Percentiles rank a stretch among this genome's conserved stretches.
Conservation (phyloP, 139 green algal species). For the Chlamydomonas schloesseri region DNA sequence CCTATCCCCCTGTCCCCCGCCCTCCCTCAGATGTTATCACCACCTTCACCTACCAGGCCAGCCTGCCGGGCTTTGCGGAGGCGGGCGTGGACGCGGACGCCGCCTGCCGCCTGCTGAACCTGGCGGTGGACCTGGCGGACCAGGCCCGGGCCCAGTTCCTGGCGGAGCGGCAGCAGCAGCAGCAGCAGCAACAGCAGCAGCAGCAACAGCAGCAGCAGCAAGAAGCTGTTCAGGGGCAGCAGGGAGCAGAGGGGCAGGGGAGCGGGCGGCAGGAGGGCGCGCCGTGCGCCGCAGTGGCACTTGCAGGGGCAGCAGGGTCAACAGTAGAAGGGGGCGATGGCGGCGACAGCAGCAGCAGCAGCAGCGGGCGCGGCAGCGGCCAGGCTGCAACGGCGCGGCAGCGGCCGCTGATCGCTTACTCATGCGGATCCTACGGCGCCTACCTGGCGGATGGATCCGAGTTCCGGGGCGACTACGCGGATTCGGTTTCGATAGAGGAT, state of each 20-base stretch:
- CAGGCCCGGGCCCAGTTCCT: constrained; percentile 32
- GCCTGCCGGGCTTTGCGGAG: constrained; percentile 37
- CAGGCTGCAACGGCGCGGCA: neutral
- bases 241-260: too few relatives aligned
- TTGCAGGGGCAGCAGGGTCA: neutral
- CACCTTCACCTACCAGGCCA: constrained; percentile 60
- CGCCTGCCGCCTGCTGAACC: constrained; percentile 26
- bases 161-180: constrained; percentile 12
- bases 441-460: constrained; percentile 54
- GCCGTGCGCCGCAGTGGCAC: neutral
- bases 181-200: neutral
- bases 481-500: constrained; percentile 28
- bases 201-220: neutral
- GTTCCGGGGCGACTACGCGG: constrained; percentile 49
- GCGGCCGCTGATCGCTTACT: constrained; percentile 50
- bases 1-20: too few relatives aligned
- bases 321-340: neutral
- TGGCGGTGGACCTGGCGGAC: constrained; percentile 40
- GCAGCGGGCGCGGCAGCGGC: too few relatives aligned
- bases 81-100: constrained; percentile 21
- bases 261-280: too few relatives aligned
- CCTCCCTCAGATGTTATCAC: constrained; percentile 56
- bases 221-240: too few relatives aligned
- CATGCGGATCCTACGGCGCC: constrained; percentile 55
- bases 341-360: neutral